Conservation (phyloP, 192 early-diverging fungal genomes). For the Coemansia interrupta region DNA sequence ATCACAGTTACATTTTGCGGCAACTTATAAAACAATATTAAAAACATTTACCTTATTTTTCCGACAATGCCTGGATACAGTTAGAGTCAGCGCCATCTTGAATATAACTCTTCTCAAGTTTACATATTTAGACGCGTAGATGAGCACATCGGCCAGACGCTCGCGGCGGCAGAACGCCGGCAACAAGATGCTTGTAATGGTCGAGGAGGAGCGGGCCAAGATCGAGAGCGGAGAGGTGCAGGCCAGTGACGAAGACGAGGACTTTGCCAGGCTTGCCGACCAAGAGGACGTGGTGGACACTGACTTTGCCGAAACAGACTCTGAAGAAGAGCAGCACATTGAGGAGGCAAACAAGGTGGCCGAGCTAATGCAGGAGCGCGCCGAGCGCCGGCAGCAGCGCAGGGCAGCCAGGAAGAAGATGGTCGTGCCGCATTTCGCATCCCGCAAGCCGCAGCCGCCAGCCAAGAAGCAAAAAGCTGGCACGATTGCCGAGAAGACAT, state of each 20-base stretch:
- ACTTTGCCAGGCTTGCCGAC: constrained; percentile 30
- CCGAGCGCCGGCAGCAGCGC: constrained; percentile 30
- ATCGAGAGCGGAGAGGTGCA: constrained; percentile 25
- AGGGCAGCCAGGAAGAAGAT: constrained; percentile 29
- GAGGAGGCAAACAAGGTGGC: constrained; percentile 26
- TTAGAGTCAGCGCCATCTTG: too few relatives aligned
- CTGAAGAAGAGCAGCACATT: constrained; percentile 34
- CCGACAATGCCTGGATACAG: too few relatives aligned
- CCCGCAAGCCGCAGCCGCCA: constrained; percentile 1
- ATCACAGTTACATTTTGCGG: too few relatives aligned
- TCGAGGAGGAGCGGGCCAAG: constrained; percentile 45
- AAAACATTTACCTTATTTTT: too few relatives aligned
- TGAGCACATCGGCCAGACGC: constrained; percentile 13
- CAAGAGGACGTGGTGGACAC: constrained; percentile 37
- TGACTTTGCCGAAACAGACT: constrained; percentile 49
- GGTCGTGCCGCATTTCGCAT: constrained; percentile 38
- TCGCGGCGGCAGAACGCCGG: constrained; percentile 47
- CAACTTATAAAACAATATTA: too few relatives aligned
- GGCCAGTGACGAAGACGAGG: constrained; percentile 46
- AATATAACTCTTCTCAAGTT: too few relatives aligned
- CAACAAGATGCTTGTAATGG: constrained; percentile 44
- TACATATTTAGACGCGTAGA: neutral
- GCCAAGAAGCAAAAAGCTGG: neutral
- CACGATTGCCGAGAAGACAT: neutral
- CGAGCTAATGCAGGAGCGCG: constrained; percentile 21